Base-by-base conservation (phyloP, 441 rosid species). In the Populus hybrid region DNA sequence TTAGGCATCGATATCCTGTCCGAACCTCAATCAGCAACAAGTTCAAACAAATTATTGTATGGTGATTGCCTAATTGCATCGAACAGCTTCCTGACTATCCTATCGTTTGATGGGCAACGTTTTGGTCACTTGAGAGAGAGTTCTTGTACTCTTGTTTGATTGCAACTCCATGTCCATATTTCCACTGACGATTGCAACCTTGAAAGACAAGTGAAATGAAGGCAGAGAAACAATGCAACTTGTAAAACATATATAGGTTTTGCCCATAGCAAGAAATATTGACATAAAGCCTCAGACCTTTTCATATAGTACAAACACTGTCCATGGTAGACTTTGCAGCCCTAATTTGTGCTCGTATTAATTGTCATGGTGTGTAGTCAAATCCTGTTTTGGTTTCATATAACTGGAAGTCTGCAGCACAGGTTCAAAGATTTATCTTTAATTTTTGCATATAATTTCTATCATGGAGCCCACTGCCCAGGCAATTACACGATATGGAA, bases 401-500 rank as follows among this genome's bases (percentile, higher is more conserved):
- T 38, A 21, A 45, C 61, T 68, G 26, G 21, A 63, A 77, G 28
- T 79, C 63, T 65, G 72, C 36, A 26, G 6, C n/a, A 64, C 40
- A 59, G 64, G 20, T 59, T 73, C 18, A 45, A 9, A 18, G 26
- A 64, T 73, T 23, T n/a, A 50, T 40, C 73, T 36, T 66, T 71
- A 21, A 42, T 1, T 29, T 72, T 73, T 31, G 9, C 23, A 2
- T 50, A 31, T 26, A 73, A 81, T 74, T 75, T 74, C 80, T n/a
- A 20, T 67, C 28, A 71, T 74, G 86, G 84, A 84, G 77, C 81
- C 84, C 83, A 77, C 73, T 1, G 23, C 28, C 18, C 24, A 40
- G 38, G 69, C 63, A 65, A 77, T 42, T 40, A 29, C 2, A 33
- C 7, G 20, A 6, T 16, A 24, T 70, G 56, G 42, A 35, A n/a